Base-by-base conservation (phyloP, 2,329 filamentous ascomycete species). In the Sporothrix schenckii region DNA sequence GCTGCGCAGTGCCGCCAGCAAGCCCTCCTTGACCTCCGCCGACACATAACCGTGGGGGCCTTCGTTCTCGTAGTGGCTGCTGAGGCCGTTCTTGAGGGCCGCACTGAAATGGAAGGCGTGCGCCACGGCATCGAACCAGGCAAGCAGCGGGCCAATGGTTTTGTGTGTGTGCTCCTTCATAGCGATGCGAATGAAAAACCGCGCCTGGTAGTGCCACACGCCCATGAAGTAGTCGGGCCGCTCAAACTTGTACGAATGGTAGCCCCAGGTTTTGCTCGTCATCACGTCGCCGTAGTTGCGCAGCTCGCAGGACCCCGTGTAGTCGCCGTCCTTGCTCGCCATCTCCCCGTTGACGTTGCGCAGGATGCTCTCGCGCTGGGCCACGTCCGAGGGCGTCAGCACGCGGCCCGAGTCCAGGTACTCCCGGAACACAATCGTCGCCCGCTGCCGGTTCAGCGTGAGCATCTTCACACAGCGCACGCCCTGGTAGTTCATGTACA, bases 381-480 rank as follows among this genome's bases (percentile, higher is more conserved):
- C 86, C 1, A 93, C 89, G 74, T 93, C 83, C 9, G 83, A 80
- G 0, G 93, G 93, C 0, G 84, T 84, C 3, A 92, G 83, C 1
- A 92, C 80, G 13, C 76, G 79, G 30, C 82, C 82, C 19, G 73
- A 80, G 68, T 78, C 83, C 74, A 90, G 78, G 68, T 86, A 86
- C 72, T 84, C 82, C 53, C 87, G 85, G 75, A 94, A 89, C 1
- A 97, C 83, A 24, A 97, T 88, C 63, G 90, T 92, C 1, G 93
- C 92, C 49, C 95, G 87, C 79, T 98, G 94, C 27, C 92, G 86
- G 80, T 97, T 98, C 49, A 98, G 83, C 7, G 88, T 92, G 52
- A 87, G 87, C 89, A 98, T 92, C 77, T 88, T 89, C 19, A 99
- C 94, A 65, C 91, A 86, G 72, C 90, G 86, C 5, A 99, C 94